Base-by-base conservation (phyloP, 129 eudicot genomes). In the Silybum marianum region DNA sequence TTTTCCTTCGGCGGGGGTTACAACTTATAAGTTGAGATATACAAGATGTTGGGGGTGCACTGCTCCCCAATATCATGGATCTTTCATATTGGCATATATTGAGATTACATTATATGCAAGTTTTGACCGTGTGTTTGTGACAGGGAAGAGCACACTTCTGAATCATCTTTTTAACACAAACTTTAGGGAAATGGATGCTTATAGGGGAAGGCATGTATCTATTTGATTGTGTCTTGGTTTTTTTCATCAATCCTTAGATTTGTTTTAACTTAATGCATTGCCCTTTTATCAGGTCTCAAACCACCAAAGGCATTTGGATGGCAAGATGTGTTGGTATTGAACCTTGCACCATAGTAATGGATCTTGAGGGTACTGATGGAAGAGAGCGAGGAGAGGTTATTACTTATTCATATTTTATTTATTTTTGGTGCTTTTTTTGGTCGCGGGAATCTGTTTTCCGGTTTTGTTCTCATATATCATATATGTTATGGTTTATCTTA, bases 291-390 rank as follows among this genome's bases (percentile, higher is more conserved):
- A 96, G 99, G 98, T 82, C 98, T 71, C 99, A 96, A 84, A 96
- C 99, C 75, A 96, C 99, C 42, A 96, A 96, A 88, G 99, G 99
- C 72, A 96, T 96, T 70, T 96, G 99, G 99, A 62, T 96, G 97
- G 98, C 99, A 73, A 80, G 77, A 24, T 90, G 96, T 86, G 92
- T 80, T 83, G 99, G 99, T 10, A 91, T 96, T 83, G 99, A 93
- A 80, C 99, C 99, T 75, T 89, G 95, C 85, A 96, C 97, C 24
- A 87, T 96, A 78, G 98, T 93, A 24, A 96, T 96, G 99, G 99
- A 96, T 91, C 89, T 96, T 71, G 99, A 95, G 95, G 99, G 99
- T 22, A 95, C 98, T 75, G 99, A 95, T 84, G 99, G 99, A 88
- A 92, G 99, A 87, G 99, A 95, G 85, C 90, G 99, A 40, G 99